Evolutionary conservation across 805 yeast genomes (phyloP).

Genomic region (Saturnispora sanitii): DNA sequence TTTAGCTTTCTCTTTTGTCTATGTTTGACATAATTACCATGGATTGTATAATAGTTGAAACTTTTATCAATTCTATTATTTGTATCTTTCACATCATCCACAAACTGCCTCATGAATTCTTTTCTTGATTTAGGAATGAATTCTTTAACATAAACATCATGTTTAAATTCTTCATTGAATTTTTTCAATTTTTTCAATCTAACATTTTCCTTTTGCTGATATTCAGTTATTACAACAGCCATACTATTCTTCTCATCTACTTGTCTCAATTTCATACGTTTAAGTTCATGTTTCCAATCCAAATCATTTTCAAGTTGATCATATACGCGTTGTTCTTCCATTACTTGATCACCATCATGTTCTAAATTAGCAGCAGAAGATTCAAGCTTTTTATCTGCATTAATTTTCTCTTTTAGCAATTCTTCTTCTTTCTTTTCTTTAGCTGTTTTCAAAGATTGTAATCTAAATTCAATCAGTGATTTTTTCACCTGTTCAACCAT

Average conservation of each 20-base stretch:
- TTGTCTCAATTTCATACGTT: slow-evolving; percentile 16
- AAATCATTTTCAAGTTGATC: slow-evolving; percentile 25
- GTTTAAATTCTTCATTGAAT: slow-evolving; percentile 25
- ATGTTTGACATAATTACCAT: slow-evolving; percentile 33
- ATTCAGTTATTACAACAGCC: slow-evolving; percentile 12
- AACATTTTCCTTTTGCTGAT: slow-evolving; percentile 18
- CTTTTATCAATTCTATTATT: slow-evolving; percentile 27
- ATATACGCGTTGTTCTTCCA: slow-evolving; percentile 20
- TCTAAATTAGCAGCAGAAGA: slow-evolving; percentile 29
- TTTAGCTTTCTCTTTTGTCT: slow-evolving; percentile 28
- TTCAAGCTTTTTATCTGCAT: slow-evolving; percentile 39
- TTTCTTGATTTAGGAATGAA: slow-evolving; percentile 17
- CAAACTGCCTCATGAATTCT: slow-evolving; percentile 24
- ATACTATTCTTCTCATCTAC: slow-evolving; percentile 14
- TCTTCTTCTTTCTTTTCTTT: slow-evolving; percentile 41
- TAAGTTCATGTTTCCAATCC: slow-evolving; percentile 17
- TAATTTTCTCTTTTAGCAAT: slow-evolving; percentile 36
- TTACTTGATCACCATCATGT: slow-evolving; percentile 13
- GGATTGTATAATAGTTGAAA: slow-evolving; percentile 31
- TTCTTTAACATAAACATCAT: slow-evolving; percentile 16
- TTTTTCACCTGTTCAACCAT: slow-evolving; percentile 42
- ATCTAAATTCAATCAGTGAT: slow-evolving; percentile 47
- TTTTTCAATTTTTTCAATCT: slow-evolving; percentile 28
- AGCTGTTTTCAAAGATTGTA: slow-evolving; percentile 44
- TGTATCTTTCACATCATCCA: slow-evolving; percentile 15